Conservation (phyloP, 495 filamentous ascomycete genomes). For the Annulohypoxylon moriforme region DNA sequence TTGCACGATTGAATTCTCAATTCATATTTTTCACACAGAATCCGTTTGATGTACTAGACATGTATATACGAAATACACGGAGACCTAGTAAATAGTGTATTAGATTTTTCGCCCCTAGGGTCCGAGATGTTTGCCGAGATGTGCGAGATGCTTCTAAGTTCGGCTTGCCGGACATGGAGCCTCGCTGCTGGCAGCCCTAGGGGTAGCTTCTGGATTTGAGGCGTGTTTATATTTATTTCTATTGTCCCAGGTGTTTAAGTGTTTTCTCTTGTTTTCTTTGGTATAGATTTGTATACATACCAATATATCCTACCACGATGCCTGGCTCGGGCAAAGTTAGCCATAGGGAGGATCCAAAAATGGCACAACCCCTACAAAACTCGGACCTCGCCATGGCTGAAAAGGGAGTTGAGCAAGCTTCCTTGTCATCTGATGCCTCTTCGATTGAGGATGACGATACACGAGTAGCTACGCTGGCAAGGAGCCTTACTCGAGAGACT, state of each 20-base stretch:
- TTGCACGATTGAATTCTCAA: neutral
- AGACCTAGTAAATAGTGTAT: neutral
- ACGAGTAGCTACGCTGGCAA: constrained; percentile 15
- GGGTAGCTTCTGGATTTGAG: neutral
- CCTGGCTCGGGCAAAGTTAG: constrained; percentile 5
- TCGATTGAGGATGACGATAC: neutral
- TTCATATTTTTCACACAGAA: constrained; percentile 1
- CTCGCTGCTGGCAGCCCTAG: neutral
- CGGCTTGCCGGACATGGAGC: neutral
- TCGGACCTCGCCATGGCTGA: constrained; percentile 1
- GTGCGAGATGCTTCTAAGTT: neutral
- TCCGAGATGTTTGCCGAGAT: constrained; percentile 27
- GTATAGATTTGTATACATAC: neutral
- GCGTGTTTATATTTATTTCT: constrained; percentile 8
- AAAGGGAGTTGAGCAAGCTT: constrained; percentile 4
- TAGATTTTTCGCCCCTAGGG: neutral
- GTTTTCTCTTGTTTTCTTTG: neutral
- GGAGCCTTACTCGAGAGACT: constrained; percentile 21
- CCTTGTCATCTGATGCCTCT: constrained; percentile 19
- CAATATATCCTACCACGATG: neutral
- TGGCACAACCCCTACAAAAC: neutral
- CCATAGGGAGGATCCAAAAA: neutral
- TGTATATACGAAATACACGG: neutral
- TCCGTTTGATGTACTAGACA: neutral
- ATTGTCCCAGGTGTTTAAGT: neutral